Conservation (phyloP, 2,329 filamentous ascomycete species). For the Xylariaceae sp. region DNA sequence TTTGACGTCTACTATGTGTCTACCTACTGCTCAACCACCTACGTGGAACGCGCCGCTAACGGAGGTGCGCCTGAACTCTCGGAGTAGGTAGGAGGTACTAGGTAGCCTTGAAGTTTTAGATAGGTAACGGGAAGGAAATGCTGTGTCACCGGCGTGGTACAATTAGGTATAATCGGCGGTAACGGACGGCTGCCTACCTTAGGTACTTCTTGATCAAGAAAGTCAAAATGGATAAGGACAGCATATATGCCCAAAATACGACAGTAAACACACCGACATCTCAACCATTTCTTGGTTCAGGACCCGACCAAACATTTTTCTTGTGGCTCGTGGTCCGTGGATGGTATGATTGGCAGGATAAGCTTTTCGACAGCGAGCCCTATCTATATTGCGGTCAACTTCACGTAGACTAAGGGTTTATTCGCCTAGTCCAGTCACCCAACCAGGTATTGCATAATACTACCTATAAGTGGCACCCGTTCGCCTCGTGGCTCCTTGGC, state of each 20-base stretch:
- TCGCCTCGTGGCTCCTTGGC: not conserved
- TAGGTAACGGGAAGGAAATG: not conserved
- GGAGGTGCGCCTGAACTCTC: not conserved
- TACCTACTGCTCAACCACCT: not conserved
- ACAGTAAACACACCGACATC: not conserved
- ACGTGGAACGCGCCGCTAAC: not conserved
- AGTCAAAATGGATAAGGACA: too few species aligned
- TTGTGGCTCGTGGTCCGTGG: not conserved
- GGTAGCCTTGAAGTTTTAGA: not conserved
- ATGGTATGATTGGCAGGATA: not conserved
- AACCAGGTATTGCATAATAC: not conserved
- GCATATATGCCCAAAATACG: not conserved
- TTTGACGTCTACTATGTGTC: too few species aligned
- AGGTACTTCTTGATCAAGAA: too few species aligned
- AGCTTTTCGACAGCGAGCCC: not conserved
- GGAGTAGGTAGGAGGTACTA: too few species aligned
- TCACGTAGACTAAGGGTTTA: not conserved
- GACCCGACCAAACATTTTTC: not conserved
- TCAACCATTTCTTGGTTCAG: not conserved
- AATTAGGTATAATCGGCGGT: not conserved
- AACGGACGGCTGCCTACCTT: not conserved
- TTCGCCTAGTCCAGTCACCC: not conserved
- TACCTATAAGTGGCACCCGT: not conserved
- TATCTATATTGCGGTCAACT: slow-evolving; percentile 4
- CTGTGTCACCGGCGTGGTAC: not conserved